These are phyloP conservation scores for Candida patagonica DNA, from an alignment of 805 yeast genomes.

Conservation along the genomic window DNA sequence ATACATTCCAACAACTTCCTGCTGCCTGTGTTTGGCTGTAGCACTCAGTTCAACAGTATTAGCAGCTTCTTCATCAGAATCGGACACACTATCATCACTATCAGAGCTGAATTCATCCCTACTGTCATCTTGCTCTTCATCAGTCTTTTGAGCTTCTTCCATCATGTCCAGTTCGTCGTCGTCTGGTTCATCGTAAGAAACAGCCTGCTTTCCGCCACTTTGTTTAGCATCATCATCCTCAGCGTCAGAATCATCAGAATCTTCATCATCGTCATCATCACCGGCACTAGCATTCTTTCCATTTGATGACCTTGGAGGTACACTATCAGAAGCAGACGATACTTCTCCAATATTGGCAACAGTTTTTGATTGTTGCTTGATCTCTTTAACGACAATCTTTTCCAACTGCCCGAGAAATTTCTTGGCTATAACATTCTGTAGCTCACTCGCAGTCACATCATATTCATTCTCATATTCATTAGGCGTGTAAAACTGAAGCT, in stretches of 20 bases:
- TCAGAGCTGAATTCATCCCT: slow-evolving; percentile 11
- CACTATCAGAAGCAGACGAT: slow-evolving; percentile 10
- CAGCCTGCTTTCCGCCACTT: slow-evolving; percentile 66
- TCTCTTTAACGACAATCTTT: slow-evolving; percentile 63
- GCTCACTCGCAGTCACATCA: slow-evolving; percentile 71
- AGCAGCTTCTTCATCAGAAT: slow-evolving; percentile 34
- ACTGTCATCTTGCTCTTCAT: slow-evolving; percentile 25
- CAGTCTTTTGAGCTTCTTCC: slow-evolving; percentile 55
- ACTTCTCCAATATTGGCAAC: slow-evolving; percentile 30
- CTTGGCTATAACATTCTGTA: slow-evolving; percentile 57
- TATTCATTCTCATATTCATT: slow-evolving; percentile 79
- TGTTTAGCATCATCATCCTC: slow-evolving; percentile 28
- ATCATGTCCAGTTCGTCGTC: slow-evolving; percentile 89
- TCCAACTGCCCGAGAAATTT: slow-evolving; percentile 67
- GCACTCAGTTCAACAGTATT: slow-evolving; percentile 6
- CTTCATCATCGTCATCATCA: slow-evolving; percentile 28
- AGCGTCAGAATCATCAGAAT: slow-evolving; percentile 42
- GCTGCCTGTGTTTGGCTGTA: slow-evolving; percentile 72
- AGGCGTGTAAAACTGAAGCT: slow-evolving; percentile 63
- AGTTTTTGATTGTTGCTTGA: slow-evolving; percentile 65
- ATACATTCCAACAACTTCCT: slow-evolving; percentile 66
- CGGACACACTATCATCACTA: slow-evolving; percentile 34
- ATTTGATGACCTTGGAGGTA: slow-evolving; percentile 23
- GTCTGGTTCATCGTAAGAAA: slow-evolving; percentile 90
- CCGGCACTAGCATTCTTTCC: slow-evolving; percentile 23